Base-by-base conservation (phyloP, 495 filamentous ascomycete species). In the Trichoderma asperelloides region DNA sequence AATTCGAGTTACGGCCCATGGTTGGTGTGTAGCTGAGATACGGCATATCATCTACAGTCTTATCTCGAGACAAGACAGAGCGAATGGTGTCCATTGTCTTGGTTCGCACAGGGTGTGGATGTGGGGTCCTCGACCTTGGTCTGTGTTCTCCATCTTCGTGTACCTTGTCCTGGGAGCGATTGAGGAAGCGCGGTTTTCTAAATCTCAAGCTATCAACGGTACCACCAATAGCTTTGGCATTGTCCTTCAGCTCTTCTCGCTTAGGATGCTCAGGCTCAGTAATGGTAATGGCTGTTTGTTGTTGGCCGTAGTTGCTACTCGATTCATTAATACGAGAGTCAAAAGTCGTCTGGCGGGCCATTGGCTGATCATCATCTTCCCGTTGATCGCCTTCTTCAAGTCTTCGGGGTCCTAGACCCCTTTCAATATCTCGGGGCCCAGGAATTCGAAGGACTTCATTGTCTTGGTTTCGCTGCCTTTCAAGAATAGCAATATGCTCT, bases 21-120 rank as follows among this genome's bases (percentile, higher is more conserved):
- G 93, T 97, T 7, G 92, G 90, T 72, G 91, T 85, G 84, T 89
- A 96, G 73, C 90, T 95, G 21, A 97, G 82, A 75, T 96, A 97
- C 1, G 93, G 92, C 55, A 87, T 86, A 7, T 76, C 71, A 62
- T 82, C 80, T 6, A 3, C 71, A n/a, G 80, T 78, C 64, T 81
- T 74, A 27, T 74, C 64, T 49, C 71, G 66, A 40, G 80, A 73
- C 65, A 80, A 68, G 47, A 68, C 74, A 4, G 71, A 75, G 8
- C 57, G 57, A 45, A 39, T 68, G 16, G 66, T 63, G 15, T 57
- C 40, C 12, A 60, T 21, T 1, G 66, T 57, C 25, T 55, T 37
- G 3, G 57, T 37, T 27, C 55, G 66, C 62, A 33, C 21, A 28
- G 37, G 25, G 21, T 51, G 41, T 23, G 41, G 64, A 37, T 39